Evolutionary conservation across 1,139 yeast genomes (phyloP).

Genomic region (Protomyces pachydermus): DNA sequence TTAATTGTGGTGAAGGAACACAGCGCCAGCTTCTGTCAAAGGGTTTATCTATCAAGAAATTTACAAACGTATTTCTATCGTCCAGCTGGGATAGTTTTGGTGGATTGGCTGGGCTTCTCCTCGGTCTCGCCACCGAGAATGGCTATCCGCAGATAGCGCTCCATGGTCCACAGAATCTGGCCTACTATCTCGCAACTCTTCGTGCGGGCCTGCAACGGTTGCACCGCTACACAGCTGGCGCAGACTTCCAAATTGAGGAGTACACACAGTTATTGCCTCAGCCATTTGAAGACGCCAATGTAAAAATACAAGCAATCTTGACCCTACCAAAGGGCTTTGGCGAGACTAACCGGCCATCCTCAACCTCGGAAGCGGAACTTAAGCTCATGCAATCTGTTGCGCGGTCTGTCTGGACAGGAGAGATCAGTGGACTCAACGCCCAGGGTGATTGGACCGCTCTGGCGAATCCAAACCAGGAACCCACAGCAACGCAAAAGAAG

Average conservation of each 20-base stretch:
- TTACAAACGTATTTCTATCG: constrained; percentile 14
- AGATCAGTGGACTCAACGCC: background rate
- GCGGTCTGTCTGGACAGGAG: constrained; percentile 21
- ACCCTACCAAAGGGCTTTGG: background rate
- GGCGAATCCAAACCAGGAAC: background rate
- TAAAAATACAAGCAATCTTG: constrained; percentile 4
- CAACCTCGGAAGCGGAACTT: background rate
- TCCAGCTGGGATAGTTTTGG: constrained; percentile 27
- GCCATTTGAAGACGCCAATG: constrained; percentile 8
- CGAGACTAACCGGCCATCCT: background rate
- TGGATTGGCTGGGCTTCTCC: constrained; percentile 22
- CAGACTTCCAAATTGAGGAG: constrained; percentile 1
- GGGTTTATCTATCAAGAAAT: constrained; percentile 5
- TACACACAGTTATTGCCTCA: background rate
- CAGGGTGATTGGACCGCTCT: constrained; percentile 5
- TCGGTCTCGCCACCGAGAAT: background rate
- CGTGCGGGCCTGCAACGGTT: constrained; percentile 21
- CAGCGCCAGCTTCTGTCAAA: constrained; percentile 18
- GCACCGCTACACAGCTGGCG: background rate
- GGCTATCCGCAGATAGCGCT: background rate
- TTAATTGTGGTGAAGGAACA: constrained; percentile 26
- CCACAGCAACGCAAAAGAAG: background rate
- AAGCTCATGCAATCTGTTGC: constrained; percentile 1
- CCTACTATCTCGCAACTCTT: constrained; percentile 13
- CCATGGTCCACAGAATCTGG: constrained; percentile 21